These are phyloP conservation scores for Suillus decipiens DNA, from an alignment of 768 basidiomycete genomes.

Conservation along the genomic window DNA sequence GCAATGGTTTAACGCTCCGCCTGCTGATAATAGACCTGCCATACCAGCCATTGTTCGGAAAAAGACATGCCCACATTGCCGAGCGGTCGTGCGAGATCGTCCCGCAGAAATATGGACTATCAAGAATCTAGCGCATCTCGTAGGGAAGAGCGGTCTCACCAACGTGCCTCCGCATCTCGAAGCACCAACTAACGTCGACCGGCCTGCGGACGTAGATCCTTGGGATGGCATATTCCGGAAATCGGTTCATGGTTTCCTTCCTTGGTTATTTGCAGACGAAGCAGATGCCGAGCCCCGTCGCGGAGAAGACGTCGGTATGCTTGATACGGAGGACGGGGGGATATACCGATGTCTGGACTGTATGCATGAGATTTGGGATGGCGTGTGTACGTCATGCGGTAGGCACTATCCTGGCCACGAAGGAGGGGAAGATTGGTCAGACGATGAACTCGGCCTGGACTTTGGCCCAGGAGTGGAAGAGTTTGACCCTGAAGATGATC, in stretches of 20 bases:
- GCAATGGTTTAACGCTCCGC: constrained; percentile 67
- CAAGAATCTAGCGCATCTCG: constrained; percentile 45
- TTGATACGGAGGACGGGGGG: constrained; percentile 73
- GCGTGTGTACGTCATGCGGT: constrained; percentile 62
- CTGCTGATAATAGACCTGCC: constrained; percentile 26
- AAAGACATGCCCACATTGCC: constrained; percentile 49
- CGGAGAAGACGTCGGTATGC: constrained; percentile 56
- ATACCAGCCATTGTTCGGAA: constrained; percentile 34
- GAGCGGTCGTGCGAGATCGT: constrained; percentile 42
- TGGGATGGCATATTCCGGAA: constrained; percentile 66
- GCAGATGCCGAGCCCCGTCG: constrained; percentile 22
- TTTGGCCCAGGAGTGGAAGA: constrained; percentile 40
- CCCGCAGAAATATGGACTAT: constrained; percentile 52
- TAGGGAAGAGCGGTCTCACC: constrained; percentile 57
- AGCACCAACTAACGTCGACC: constrained; percentile 28
- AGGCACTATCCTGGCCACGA: constrained; percentile 59
- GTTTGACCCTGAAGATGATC: constrained; percentile 30
- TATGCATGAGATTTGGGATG: constrained; percentile 77
- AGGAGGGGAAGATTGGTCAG: constrained; percentile 27
- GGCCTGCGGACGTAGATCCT: constrained; percentile 45
- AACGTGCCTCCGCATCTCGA: constrained; percentile 16
- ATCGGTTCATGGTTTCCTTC: constrained; percentile 18
- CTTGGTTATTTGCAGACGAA: constrained; percentile 21
- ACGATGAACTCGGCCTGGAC: constrained; percentile 35
- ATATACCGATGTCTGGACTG: constrained; percentile 78